Base-by-base conservation (phyloP, 169 alveolate genomes). In the Plasmodium inui region DNA sequence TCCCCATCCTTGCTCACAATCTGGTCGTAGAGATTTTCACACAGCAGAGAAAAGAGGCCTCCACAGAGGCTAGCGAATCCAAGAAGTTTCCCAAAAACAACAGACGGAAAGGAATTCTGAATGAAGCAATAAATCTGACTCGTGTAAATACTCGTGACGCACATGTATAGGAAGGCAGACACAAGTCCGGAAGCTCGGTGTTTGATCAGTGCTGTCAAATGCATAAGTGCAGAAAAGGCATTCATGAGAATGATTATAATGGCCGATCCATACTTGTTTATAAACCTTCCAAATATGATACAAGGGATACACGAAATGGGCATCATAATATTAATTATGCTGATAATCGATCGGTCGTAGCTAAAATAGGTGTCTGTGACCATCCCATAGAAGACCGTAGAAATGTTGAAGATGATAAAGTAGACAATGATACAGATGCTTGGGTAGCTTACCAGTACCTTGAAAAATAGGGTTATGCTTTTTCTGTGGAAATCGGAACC, bases 11-110 rank as follows among this genome's bases (percentile, higher is more conserved):
- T 55, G 39, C 26, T 79, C 14, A 70, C 50, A 34, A 57, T 78
- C 39, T 53, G 32, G 22, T 95, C 93, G 61, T 83, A 96, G 72
- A 96, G 91, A 0, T 84, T 81, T 44, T 84, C 92, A 79, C 96
- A 92, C 12, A 94, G 26, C 7, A 94, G 93, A 17, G 97, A 94
- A 22, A 92, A 80, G n/a, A 94, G 78, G 4, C 97, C 97, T 14
- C 97, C 97, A 71, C 91, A 80, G 41, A 94, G 44, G 55, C 86
- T 89, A 17, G 95, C 95, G 57, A 83, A 74, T 71, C 97, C 97
- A 19, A 96, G 72, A 3, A 96, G 82, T 78, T 93, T 93, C 30
- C 97, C 97, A 90, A 96, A 96, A 83, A 88, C 90, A 32, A 61
- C n/a, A 2, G 96, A 92, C 7, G 96, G 95, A 39, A 96, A 96